phyloP scores from a whole-genome alignment of 140 eudicot genomes.

The Anethum foeniculum region DNA sequence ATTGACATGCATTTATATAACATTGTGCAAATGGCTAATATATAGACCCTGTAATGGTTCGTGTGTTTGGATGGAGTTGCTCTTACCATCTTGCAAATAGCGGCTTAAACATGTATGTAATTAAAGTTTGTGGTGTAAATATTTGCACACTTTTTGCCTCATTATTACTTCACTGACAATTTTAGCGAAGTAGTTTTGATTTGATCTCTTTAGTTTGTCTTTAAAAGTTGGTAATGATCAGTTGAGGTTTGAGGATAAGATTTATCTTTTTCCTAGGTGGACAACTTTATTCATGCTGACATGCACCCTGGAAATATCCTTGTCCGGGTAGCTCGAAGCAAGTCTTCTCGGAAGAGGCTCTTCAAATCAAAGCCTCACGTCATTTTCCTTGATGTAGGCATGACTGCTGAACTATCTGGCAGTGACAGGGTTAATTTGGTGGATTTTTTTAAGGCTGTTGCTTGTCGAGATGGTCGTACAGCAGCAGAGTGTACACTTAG shows the following conservation, averaged over 20 bases:
- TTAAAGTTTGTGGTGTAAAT: neutral
- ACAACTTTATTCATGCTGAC: conserved; percentile 16
- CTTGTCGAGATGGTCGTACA: conserved; percentile 15
- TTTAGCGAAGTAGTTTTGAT: too few species aligned
- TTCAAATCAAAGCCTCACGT: conserved; percentile 15
- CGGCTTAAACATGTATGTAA: neutral
- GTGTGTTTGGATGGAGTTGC: neutral
- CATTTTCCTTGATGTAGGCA: conserved; percentile 16
- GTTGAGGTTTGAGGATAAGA: neutral
- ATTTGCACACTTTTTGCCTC: neutral
- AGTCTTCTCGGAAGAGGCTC: conserved; percentile 13
- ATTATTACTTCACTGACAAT: neutral
- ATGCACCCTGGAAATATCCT: conserved; percentile 17
- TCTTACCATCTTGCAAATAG: neutral
- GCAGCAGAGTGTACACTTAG: conserved; percentile 14
- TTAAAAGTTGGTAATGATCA: neutral
- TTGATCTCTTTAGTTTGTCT: neutral
- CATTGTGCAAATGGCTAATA: neutral
- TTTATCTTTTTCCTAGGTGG: conserved; percentile 6
- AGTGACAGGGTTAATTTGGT: conserved; percentile 4
- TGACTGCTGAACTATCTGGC: conserved; percentile 14
- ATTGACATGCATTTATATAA: neutral
- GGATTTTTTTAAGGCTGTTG: conserved; percentile 14
- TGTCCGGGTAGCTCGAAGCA: conserved; percentile 16
- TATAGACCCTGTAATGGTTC: neutral